Evolutionary conservation across 345 rosid species (phyloP), one percentile per base, ranked within the genome.

Genomic region (Brassica carinata): DNA sequence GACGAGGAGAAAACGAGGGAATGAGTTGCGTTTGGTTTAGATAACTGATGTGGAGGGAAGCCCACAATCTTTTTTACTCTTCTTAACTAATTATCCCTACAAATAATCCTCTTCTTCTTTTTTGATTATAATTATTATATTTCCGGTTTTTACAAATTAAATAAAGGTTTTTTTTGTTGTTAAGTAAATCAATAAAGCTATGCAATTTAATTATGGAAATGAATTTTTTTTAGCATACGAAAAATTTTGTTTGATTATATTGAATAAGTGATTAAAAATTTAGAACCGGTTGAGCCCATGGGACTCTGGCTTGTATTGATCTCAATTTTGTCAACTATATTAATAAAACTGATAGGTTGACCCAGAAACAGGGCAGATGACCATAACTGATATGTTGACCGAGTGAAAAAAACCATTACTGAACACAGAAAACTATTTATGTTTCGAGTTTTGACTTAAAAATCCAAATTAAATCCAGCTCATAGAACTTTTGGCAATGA

Each of bases 31-130:
- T 88, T 90, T 91, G 92, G 99, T 92, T 95, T 91, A 92, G 97
- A 94, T 86, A 53, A 88, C 83, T 84, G 90, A 87, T 91, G 89
- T 92, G 96, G 97, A 94, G 97, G 97, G 95, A 92, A 90, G 85
- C 85, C 29, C 70, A 19, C 69, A 1, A 55, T 71, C 53, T 36
- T 38, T 59, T 73, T 67, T 59, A 13, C 36, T 63, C 8, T 4
- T 38, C 30, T 8, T 19, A 58, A 19, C 64, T 11, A 59, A 59
- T 17, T 18, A 11, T 45, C 53, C 53, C 53, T 13, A 45, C 53
- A 11, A 45, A 11, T 45, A n/a, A 38, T 73, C 14, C 55, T 58
- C 29, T 15, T 3, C 17, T 53, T 40, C 0, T 10, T 45, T 18
- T 6, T 15, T 15, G 2, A 6, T 17, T 45, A 40, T 40, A 9